These are phyloP conservation scores for Planoprotostelium fungivorum DNA, from an alignment of 78 protist species.

Conservation along the genomic window DNA sequence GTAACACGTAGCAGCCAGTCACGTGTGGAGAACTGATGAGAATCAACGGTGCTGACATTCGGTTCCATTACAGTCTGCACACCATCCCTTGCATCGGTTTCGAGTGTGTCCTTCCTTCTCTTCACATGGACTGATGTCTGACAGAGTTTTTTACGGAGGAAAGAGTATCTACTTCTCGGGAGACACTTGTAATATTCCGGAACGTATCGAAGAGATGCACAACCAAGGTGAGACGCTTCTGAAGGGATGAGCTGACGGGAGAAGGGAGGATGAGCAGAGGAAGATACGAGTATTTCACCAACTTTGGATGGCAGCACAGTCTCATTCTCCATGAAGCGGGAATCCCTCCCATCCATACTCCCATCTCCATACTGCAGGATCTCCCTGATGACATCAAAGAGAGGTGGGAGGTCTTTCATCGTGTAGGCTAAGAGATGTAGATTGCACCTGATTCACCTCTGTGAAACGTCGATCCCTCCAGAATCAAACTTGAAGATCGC, in stretches of 20 bases:
- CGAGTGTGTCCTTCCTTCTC: not conserved
- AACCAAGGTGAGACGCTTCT: not conserved
- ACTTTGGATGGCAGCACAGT: conserved; percentile 59
- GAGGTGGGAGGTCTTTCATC: not conserved
- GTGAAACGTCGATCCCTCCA: conserved; percentile 33
- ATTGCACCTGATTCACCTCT: conserved; percentile 37
- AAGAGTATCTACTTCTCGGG: conserved; percentile 7
- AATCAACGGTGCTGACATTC: conserved; percentile 19
- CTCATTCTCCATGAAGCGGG: conserved; percentile 74
- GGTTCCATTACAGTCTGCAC: conserved; percentile 33
- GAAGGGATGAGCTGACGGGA: too few species aligned
- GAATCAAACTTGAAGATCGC: conserved; percentile 38
- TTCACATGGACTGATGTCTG: not conserved
- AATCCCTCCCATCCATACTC: conserved; percentile 78
- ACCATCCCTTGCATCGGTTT: conserved; percentile 38
- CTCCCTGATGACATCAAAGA: conserved; percentile 30
- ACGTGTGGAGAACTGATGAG: not conserved
- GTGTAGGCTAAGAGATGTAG: not conserved
- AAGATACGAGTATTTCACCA: not conserved
- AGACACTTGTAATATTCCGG: conserved; percentile 18
- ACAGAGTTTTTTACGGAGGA: not conserved
- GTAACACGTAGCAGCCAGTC: too few species aligned
- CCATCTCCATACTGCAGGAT: conserved; percentile 30
- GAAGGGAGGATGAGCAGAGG: not conserved
- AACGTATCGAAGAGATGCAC: not conserved